Evolutionary conservation across 1,284 basidiomycete species (phyloP).

Genomic region (Puccinia triticina): DNA sequence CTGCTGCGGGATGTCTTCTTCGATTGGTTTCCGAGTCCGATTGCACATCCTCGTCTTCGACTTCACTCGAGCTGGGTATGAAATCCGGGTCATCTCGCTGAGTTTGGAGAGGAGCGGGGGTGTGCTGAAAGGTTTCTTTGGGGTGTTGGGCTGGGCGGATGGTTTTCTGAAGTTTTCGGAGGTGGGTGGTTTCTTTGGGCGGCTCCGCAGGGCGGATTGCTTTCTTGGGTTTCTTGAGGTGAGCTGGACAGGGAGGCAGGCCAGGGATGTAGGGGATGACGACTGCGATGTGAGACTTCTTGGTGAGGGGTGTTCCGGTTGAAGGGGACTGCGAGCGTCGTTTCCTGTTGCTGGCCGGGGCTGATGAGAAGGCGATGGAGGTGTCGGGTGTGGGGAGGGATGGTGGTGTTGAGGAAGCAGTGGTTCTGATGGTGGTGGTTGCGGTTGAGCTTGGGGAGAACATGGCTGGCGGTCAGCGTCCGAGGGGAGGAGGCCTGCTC

Average conservation of each 20-base stretch:
- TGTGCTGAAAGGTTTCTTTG: not conserved
- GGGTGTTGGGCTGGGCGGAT: not conserved
- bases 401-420: not conserved
- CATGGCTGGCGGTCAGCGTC: no score
- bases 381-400: no score
- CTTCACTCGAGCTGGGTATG: conserved; percentile 9
- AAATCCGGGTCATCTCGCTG: conserved; percentile 22
- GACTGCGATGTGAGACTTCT: not conserved
- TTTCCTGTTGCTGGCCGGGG: no score
- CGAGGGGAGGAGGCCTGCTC: no score
- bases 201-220: not conserved
- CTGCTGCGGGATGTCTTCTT: not conserved
- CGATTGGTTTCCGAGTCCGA: not conserved
- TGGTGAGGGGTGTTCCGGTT: no score
- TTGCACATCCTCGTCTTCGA: conserved; percentile 11
- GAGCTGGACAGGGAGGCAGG: not conserved
- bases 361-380: no score
- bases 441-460: not conserved
- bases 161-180: not conserved
- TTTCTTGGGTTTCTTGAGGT: not conserved
- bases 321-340: no score
- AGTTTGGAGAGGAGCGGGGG: not conserved
- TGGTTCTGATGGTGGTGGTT: not conserved
- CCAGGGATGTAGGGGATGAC: not conserved
- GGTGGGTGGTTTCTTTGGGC: not conserved